Base-by-base conservation (phyloP, 2,329 filamentous ascomycete genomes). In the Aspergillus jensenii region DNA sequence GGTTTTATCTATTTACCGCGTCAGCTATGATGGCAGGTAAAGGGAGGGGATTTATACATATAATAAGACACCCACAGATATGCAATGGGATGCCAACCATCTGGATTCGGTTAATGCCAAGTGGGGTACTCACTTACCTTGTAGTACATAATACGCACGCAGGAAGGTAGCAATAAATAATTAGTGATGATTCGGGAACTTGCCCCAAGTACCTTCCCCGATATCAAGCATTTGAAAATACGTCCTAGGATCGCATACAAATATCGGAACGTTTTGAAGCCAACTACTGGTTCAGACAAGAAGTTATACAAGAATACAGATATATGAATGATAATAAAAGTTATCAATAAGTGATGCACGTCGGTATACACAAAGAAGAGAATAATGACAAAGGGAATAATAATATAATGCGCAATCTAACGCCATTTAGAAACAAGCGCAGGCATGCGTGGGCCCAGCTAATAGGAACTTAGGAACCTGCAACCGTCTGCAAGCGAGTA, bases 341-440 rank as follows among this genome's bases (percentile, higher is more conserved):
- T 37, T 21, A 46, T 46, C 39, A 62, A 58, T 53, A 59, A 54
- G 33, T 56, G 31, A 54, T 23, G 44, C 56, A 45, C 51, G 35
- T 37, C 31, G 45, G 61, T 64, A 64, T 61, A 21, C 43, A 64
- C 62, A 62, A 40, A 59, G 54, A 62, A 57, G 44, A 37, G 35
- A 48, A 56, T 45, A 43, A 33, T 27, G 25, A 40, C 15, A 51
- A 39, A 45, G 25, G 50, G 33, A 53, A 46, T 37, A 46, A 33
- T 56, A n/a, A 55, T 44, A 39, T 37, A 33, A 48, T 33, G 31
- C 37, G 17, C 15, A 49, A 56, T 37, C 37, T 25, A 45, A 45
- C 40, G 41, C 44, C 37, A 39, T 17, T 31, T 44, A 33, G 37
- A 31, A 49, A 44, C 49, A 46, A 47, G 33, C 21, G 33, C 23